Evolutionary conservation across 169 alveolate genomes (phyloP).

Genomic region (Theileria annulata): DNA sequence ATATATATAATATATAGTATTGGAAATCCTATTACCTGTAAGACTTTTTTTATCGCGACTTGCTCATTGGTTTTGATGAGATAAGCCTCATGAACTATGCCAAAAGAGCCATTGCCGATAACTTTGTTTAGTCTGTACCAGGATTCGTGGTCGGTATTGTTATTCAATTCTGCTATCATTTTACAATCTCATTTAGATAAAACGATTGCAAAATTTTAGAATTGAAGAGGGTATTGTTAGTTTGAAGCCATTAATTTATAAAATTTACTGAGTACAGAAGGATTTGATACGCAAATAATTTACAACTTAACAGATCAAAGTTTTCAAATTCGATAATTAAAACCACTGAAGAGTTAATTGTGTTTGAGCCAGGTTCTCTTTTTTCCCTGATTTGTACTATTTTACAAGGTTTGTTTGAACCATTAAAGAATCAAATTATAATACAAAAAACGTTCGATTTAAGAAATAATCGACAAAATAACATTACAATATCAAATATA

Average conservation of each 20-base stretch:
- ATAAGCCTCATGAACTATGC: slow-evolving; percentile 94
- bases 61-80: slow-evolving; percentile 91
- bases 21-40: slow-evolving; percentile 77
- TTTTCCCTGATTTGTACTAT: not conserved
- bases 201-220: not conserved
- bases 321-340: not conserved
- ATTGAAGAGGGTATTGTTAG: not conserved
- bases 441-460: not conserved
- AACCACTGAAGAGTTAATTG: not conserved
- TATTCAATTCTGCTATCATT: slow-evolving; percentile 11
- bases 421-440: not conserved
- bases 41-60: slow-evolving; percentile 96
- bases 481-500: not conserved
- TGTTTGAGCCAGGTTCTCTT: not conserved
- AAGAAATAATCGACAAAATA: not conserved
- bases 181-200: not conserved
- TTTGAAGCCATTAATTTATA: too few relatives aligned
- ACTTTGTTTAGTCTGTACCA: slow-evolving; percentile 83
- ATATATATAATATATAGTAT: too few relatives aligned
- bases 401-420: not conserved
- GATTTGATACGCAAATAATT: not conserved
- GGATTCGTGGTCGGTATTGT: slow-evolving; percentile 20
- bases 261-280: not conserved
- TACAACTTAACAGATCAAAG: not conserved
- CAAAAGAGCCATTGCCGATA: slow-evolving; percentile 97